Percentiles rank a stretch among this genome's conserved stretches.
phyloP scores from a whole-genome alignment of 345 rosid species.

The Brassica carinata region DNA sequence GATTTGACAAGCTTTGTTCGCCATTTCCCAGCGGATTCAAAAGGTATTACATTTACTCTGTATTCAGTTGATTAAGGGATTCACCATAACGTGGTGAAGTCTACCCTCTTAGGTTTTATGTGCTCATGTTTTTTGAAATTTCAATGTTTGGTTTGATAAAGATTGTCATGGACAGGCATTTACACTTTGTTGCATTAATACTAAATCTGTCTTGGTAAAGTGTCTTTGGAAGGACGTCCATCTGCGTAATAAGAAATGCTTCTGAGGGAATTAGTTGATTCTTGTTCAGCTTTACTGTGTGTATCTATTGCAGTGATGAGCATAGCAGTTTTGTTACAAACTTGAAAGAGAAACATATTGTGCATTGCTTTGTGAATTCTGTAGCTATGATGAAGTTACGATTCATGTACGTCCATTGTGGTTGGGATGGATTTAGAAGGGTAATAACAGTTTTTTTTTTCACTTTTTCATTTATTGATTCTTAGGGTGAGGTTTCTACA shows the following conservation, averaged over 20 bases:
- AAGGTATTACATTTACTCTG: constrained; percentile 50
- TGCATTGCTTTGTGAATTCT: neutral
- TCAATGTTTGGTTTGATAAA: constrained; percentile 13
- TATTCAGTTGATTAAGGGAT: neutral
- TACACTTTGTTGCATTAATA: neutral
- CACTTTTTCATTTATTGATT: constrained; percentile 4
- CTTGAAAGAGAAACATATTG: constrained; percentile 2
- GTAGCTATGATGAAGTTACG: neutral
- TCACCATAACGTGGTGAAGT: constrained; percentile 3
- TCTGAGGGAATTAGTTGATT: neutral
- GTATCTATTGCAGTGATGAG: constrained; percentile 5
- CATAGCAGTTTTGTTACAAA: neutral
- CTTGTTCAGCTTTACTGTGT: neutral
- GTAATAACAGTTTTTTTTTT: neutral
- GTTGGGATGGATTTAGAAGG: neutral
- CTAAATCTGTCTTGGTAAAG: constrained; percentile 3
- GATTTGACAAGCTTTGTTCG: constrained; percentile 81
- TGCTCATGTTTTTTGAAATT: neutral
- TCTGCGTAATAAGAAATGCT: neutral
- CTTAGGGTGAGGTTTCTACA: neutral
- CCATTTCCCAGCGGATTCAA: constrained; percentile 66
- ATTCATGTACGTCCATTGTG: neutral
- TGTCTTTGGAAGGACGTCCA: neutral
- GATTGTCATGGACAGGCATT: neutral
- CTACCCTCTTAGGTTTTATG: neutral